Conservation (phyloP, 2,329 filamentous ascomycete species). For the Nigrospora oryzae region DNA sequence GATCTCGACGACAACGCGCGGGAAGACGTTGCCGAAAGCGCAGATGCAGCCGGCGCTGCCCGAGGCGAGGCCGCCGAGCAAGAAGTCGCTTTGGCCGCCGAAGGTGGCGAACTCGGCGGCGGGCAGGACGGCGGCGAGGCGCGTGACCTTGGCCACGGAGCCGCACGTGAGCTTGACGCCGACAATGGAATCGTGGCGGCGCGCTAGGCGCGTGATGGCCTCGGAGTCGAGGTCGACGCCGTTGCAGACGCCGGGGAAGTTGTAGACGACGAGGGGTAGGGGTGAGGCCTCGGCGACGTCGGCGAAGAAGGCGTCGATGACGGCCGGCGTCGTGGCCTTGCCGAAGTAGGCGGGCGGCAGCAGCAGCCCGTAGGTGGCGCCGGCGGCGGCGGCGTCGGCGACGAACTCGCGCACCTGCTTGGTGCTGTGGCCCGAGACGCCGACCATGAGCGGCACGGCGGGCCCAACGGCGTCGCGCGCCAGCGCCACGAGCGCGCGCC, state of each 20-base stretch:
- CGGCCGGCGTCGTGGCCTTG: constrained; percentile 47
- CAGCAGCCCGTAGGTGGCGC: constrained; percentile 53
- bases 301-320: constrained; percentile 51
- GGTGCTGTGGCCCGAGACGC: constrained; percentile 56
- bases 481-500: constrained; percentile 43
- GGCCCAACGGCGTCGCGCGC: constrained; percentile 46
- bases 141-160: constrained; percentile 51
- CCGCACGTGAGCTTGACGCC: constrained; percentile 60
- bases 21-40: constrained; percentile 55
- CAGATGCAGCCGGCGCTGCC: constrained; percentile 54
- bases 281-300: constrained; percentile 43
- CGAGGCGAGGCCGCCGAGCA: constrained; percentile 50
- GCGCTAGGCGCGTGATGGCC: constrained; percentile 44
- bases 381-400: constrained; percentile 48
- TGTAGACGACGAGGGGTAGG: constrained; percentile 56
- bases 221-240: constrained; percentile 61
- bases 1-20: constrained; percentile 45
- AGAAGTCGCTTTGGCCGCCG: constrained; percentile 66
- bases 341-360: constrained; percentile 59
- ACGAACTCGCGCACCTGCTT: constrained; percentile 54
- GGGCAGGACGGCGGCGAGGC: constrained; percentile 41
- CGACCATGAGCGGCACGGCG: constrained; percentile 51
- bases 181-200: constrained; percentile 43
- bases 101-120: constrained; percentile 55
- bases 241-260: constrained; percentile 61